Percentiles rank a stretch among this genome's conserved stretches.
Evolutionary conservation across 257 asterid species (phyloP).

Genomic region (Marsdenia floribunda): DNA sequence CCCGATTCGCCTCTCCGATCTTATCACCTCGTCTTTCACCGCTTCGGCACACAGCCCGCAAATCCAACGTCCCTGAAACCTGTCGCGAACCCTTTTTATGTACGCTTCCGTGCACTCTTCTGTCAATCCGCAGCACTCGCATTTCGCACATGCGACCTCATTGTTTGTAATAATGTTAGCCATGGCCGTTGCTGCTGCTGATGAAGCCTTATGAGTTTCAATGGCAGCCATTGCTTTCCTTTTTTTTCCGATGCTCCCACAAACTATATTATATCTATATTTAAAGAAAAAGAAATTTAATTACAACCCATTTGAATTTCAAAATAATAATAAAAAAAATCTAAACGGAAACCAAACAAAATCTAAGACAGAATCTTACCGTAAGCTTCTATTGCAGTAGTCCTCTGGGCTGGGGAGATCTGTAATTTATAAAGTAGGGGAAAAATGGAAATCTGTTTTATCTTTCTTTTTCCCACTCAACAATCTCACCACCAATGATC

Average conservation of each 20-base stretch:
- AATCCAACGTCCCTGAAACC: conserved; percentile 73
- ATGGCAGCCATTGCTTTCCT: conserved; percentile 9
- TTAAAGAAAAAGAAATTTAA: not conserved
- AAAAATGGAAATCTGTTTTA: conserved; percentile 11
- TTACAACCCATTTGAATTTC: conserved; percentile 13
- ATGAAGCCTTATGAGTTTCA: conserved; percentile 22
- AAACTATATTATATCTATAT: not conserved
- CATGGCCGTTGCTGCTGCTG: not conserved
- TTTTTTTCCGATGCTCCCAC: not conserved
- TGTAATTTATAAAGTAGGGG: too few species aligned
- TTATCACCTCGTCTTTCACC: conserved; percentile 63
- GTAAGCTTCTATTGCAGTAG: conserved; percentile 14
- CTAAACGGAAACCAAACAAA: not conserved
- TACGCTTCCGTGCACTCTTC: conserved; percentile 82
- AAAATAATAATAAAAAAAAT: not conserved
- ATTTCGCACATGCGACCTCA: conserved; percentile 45
- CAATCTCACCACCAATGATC: conserved; percentile 77
- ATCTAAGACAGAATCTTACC: conserved; percentile 18
- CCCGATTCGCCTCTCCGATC: conserved; percentile 44
- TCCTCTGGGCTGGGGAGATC: too few species aligned
- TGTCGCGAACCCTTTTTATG: conserved; percentile 42
- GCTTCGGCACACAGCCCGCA: conserved; percentile 92
- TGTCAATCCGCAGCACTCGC: conserved; percentile 79
- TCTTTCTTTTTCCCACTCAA: conserved; percentile 89
- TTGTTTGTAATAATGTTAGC: conserved; percentile 2